Percentiles rank a stretch among this genome's conserved stretches.
These are phyloP conservation scores for Pichia sporocuriosa DNA, from an alignment of 805 yeast species.

Conservation along the genomic window DNA sequence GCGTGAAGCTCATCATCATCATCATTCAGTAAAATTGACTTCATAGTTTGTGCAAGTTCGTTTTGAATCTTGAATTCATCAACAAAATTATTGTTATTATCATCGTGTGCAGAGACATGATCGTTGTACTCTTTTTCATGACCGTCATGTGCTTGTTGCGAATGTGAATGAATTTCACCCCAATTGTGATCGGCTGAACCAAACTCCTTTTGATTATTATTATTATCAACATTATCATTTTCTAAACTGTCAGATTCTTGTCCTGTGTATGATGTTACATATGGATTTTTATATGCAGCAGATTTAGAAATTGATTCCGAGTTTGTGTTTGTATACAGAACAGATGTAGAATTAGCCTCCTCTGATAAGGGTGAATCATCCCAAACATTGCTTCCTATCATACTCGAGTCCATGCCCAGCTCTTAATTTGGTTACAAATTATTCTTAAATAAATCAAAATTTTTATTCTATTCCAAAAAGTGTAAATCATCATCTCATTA, in stretches of 20 bases:
- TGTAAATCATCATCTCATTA: no score
- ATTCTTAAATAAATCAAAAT: no score
- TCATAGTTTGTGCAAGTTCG: slow-evolving; percentile 20
- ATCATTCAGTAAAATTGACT: slow-evolving; percentile 10
- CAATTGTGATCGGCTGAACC: neutral
- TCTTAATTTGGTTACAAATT: no score
- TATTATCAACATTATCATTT: neutral
- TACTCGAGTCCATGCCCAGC: slow-evolving; percentile 6
- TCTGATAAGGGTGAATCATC: slow-evolving; percentile 42
- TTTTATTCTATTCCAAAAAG: no score
- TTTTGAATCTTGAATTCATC: slow-evolving; percentile 19
- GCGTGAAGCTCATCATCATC: slow-evolving; percentile 8
- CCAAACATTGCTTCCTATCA: slow-evolving; percentile 34
- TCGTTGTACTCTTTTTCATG: no score
- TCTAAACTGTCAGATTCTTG: neutral
- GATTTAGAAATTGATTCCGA: no score
- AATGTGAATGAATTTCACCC: no score
- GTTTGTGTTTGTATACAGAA: neutral
- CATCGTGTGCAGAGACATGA: neutral
- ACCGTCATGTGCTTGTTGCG: no score
- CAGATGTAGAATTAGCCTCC: neutral
- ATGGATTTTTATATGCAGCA: neutral
- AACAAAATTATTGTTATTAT: slow-evolving; percentile 1
- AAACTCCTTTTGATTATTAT: no score
- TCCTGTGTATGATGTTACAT: neutral